phyloP scores from a whole-genome alignment of 768 basidiomycete genomes.

The Pisolithus marmoratus region DNA sequence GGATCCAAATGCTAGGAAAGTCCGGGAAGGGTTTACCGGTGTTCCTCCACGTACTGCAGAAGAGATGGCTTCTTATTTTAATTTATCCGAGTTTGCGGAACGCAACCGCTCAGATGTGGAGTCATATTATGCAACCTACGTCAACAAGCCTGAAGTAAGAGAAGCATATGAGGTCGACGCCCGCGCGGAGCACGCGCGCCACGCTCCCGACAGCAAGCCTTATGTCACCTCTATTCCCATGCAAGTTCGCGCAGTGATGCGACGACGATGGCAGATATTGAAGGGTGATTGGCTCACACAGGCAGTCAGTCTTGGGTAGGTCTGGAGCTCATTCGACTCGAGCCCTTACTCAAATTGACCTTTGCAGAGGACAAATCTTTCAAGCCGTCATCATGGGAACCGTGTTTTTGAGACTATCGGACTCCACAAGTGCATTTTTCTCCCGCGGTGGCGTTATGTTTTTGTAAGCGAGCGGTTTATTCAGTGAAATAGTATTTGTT shows the following conservation, averaged over 20 bases:
- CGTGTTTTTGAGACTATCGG: constrained; percentile 37
- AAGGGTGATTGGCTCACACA: constrained; percentile 34
- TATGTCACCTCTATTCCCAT: constrained; percentile 41
- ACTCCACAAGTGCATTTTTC: constrained; percentile 26
- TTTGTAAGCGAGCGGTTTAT: constrained; percentile 42
- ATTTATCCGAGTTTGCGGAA: constrained; percentile 32
- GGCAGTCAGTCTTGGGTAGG: constrained; percentile 31
- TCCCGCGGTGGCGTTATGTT: constrained; percentile 76
- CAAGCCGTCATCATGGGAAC: constrained; percentile 23
- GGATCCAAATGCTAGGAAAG: constrained; percentile 52
- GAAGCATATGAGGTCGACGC: constrained; percentile 44
- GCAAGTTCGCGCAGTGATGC: constrained; percentile 41
- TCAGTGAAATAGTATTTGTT: constrained; percentile 27
- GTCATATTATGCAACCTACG: constrained; percentile 38
- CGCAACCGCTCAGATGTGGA: constrained; percentile 43
- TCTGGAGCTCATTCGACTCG: constrained; percentile 6
- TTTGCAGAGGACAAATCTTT: constrained; percentile 30
- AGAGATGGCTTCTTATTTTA: constrained; percentile 52
- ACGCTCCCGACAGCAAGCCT: constrained; percentile 34
- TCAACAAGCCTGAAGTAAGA: constrained; percentile 39
- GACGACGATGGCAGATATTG: constrained; percentile 41
- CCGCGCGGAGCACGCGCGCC: constrained; percentile 43
- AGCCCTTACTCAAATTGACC: not conserved
- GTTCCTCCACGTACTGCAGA: constrained; percentile 47
- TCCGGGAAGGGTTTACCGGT: constrained; percentile 34